Evolutionary conservation across 805 yeast genomes (phyloP).

Genomic region (Limtongia smithiae): DNA sequence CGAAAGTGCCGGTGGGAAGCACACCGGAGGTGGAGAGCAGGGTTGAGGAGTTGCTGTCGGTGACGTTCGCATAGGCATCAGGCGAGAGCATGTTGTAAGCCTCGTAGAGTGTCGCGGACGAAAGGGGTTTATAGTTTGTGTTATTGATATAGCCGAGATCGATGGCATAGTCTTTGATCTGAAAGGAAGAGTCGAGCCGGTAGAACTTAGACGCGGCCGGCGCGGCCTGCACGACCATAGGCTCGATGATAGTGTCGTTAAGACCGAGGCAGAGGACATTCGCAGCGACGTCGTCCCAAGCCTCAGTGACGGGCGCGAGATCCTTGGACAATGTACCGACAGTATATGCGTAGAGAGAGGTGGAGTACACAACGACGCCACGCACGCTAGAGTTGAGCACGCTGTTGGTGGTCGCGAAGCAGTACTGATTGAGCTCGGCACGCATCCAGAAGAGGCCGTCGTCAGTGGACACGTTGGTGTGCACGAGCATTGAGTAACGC

Average conservation of each 20-base stretch:
- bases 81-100: conserved; percentile 20
- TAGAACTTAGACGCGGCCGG: conserved; percentile 37
- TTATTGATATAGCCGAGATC: conserved; percentile 36
- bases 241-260: conserved; percentile 30
- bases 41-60: conserved; percentile 1
- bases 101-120: conserved; percentile 26
- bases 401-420: conserved; percentile 39
- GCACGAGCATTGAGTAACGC: conserved; percentile 66
- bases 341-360: conserved; percentile 11
- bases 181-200: conserved; percentile 36
- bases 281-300: conserved; percentile 31
- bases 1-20: conserved; percentile 12
- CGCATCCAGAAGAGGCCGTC: conserved; percentile 42
- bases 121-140: conserved; percentile 28
- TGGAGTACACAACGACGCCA: conserved; percentile 38
- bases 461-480: conserved; percentile 43
- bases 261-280: conserved; percentile 33
- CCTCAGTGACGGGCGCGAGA: conserved; percentile 3
- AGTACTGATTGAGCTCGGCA: conserved; percentile 40
- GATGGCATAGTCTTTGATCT: conserved; percentile 36
- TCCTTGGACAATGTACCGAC: conserved; percentile 3
- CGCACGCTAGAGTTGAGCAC: conserved; percentile 37
- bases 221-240: conserved; percentile 28
- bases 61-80: background rate
- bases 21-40: conserved; percentile 9